These are phyloP conservation scores for Saksenaea oblongispora DNA, from an alignment of 371 early-diverging fungal species.

Conservation along the genomic window DNA sequence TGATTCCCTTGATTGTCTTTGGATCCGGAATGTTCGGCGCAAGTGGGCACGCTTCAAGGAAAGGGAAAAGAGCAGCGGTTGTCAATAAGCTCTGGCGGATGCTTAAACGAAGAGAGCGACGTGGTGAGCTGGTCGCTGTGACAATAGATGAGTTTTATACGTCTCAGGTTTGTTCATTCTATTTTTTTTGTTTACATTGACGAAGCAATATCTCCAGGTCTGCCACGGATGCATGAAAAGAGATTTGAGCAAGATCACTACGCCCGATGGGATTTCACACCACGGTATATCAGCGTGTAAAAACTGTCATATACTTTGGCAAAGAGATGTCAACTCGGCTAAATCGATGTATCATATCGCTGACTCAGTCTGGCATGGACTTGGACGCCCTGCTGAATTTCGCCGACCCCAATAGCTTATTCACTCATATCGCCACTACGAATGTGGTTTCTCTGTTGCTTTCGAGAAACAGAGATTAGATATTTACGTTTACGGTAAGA, in stretches of 20 bases:
- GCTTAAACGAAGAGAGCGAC: neutral
- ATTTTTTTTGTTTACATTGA: neutral
- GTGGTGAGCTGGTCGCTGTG: neutral
- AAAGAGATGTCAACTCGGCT: neutral
- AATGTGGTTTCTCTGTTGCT: neutral
- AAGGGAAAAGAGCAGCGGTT: neutral
- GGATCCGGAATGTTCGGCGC: neutral
- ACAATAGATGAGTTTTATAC: neutral
- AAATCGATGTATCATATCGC: neutral
- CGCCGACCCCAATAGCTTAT: neutral
- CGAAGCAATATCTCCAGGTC: neutral
- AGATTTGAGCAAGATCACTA: too few species aligned
- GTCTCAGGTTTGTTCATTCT: neutral
- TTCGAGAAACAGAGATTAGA: neutral
- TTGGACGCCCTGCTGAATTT: neutral
- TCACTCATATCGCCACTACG: neutral
- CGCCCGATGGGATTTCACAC: too few species aligned
- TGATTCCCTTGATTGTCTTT: neutral
- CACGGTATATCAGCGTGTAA: too few species aligned
- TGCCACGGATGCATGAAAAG: neutral
- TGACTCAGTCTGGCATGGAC: neutral
- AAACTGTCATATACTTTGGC: neutral
- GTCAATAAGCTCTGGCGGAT: neutral
- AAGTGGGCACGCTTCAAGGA: neutral
- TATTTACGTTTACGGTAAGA: neutral